phyloP scores from a whole-genome alignment of 176 grass and related monocot genomes.

The Melocanna baccifera region DNA sequence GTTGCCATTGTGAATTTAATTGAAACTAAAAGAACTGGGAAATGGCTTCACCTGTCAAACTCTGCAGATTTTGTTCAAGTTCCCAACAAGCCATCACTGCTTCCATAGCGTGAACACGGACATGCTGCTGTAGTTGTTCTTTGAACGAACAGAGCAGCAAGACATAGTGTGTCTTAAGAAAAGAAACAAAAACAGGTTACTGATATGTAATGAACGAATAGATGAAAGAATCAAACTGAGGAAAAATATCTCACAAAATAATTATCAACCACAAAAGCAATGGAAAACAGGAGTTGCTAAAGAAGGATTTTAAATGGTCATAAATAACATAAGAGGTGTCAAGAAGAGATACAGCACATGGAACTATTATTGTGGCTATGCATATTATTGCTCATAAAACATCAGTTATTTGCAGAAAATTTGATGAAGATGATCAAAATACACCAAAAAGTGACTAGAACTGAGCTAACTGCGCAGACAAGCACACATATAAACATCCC shows the following conservation, averaged over 20 bases:
- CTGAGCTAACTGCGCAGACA: neutral
- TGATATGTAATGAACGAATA: neutral
- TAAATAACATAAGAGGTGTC: neutral
- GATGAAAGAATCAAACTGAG: neutral
- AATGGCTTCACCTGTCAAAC: constrained; percentile 53
- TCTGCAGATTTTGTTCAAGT: constrained; percentile 70
- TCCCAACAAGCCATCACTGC: constrained; percentile 80
- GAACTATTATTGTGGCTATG: neutral
- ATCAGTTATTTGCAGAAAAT: neutral
- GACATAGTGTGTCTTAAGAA: constrained; percentile 64
- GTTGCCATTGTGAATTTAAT: neutral
- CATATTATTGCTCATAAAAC: neutral
- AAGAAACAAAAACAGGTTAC: constrained; percentile 19
- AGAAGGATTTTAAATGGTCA: neutral
- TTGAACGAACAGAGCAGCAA: constrained; percentile 72
- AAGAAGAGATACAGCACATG: neutral
- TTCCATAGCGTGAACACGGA: constrained; percentile 77
- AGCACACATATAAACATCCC: neutral
- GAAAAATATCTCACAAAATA: neutral
- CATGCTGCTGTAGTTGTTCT: constrained; percentile 77
- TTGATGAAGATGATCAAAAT: neutral
- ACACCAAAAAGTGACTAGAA: neutral
- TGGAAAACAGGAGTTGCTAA: neutral
- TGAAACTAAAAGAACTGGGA: neutral
- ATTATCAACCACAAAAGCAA: neutral